These are phyloP conservation scores for Pyrenula aspistea DNA, from an alignment of 495 filamentous ascomycete genomes.

Conservation along the genomic window DNA sequence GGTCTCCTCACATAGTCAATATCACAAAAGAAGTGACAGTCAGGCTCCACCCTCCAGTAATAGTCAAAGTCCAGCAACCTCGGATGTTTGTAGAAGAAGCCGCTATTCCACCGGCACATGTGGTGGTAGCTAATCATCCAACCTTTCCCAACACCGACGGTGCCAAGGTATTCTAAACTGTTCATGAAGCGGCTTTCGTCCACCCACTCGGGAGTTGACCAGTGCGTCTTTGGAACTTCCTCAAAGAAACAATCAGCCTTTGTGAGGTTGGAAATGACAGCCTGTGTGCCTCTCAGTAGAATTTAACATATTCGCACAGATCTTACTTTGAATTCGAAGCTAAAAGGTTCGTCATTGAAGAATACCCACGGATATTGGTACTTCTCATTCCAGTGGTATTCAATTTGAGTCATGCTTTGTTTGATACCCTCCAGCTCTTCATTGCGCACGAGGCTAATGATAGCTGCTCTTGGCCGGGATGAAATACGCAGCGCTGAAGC, in stretches of 20 bases:
- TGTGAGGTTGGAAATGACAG: slow-evolving; percentile 16
- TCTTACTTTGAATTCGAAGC: slow-evolving; percentile 20
- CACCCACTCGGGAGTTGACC: slow-evolving; percentile 40
- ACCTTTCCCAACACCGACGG: slow-evolving; percentile 41
- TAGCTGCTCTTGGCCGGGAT: slow-evolving; percentile 8
- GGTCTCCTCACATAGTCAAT: too few species aligned
- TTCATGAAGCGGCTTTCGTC: slow-evolving; percentile 44
- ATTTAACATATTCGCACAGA: background rate
- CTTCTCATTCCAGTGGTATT: slow-evolving; percentile 23
- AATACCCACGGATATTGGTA: slow-evolving; percentile 27
- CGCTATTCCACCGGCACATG: slow-evolving; percentile 87
- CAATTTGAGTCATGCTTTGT: slow-evolving; percentile 25
- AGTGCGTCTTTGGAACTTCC: slow-evolving; percentile 32
- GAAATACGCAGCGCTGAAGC: background rate
- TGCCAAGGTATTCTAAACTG: slow-evolving; percentile 35
- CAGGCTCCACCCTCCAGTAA: slow-evolving; percentile 86
- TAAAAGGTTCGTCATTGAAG: slow-evolving; percentile 27
- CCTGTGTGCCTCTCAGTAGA: background rate
- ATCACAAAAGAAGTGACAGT: too few species aligned
- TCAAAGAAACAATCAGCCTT: slow-evolving; percentile 20
- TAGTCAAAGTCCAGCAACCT: slow-evolving; percentile 58
- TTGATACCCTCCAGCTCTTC: slow-evolving; percentile 19
- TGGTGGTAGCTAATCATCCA: slow-evolving; percentile 54
- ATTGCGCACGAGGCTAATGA: slow-evolving; percentile 23
- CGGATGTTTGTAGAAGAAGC: slow-evolving; percentile 77